Conservation (phyloP, 768 basidiomycete genomes). For the Termitomyces sp. region DNA sequence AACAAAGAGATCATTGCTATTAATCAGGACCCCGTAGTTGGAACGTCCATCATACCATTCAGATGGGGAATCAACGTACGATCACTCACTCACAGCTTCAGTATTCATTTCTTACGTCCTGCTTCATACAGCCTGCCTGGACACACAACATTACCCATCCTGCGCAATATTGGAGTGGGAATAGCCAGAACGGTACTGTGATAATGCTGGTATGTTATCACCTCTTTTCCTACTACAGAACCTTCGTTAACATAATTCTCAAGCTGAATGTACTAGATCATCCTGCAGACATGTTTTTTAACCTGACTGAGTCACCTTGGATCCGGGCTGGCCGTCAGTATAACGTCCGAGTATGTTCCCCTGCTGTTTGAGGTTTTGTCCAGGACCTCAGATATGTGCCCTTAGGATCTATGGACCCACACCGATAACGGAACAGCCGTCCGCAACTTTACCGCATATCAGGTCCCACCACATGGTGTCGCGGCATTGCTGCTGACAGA, state of each 20-base stretch:
- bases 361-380: neutral
- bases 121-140: slow-evolving; percentile 25
- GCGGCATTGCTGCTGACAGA: slow-evolving; percentile 62
- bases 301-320: slow-evolving; percentile 60
- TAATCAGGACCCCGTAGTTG: slow-evolving; percentile 63
- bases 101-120: neutral
- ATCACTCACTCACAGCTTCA: neutral
- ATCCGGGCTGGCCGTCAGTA: slow-evolving; percentile 60
- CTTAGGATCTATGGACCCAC: slow-evolving; percentile 71
- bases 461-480: slow-evolving; percentile 64
- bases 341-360: slow-evolving; percentile 43
- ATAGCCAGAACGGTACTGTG: slow-evolving; percentile 52
- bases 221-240: neutral
- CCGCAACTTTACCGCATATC: slow-evolving; percentile 47
- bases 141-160: slow-evolving; percentile 40
- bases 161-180: slow-evolving; percentile 63
- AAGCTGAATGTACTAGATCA: slow-evolving; percentile 56
- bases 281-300: slow-evolving; percentile 50
- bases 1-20: slow-evolving; percentile 65
- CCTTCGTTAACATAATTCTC: neutral
- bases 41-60: slow-evolving; percentile 59
- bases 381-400: neutral
- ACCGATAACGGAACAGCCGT: slow-evolving; percentile 64
- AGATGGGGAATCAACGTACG: slow-evolving; percentile 61
- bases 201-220: slow-evolving; percentile 50